Conservation (phyloP, 2,329 filamentous ascomycete genomes). For the Dryadomyces sulphureus region DNA sequence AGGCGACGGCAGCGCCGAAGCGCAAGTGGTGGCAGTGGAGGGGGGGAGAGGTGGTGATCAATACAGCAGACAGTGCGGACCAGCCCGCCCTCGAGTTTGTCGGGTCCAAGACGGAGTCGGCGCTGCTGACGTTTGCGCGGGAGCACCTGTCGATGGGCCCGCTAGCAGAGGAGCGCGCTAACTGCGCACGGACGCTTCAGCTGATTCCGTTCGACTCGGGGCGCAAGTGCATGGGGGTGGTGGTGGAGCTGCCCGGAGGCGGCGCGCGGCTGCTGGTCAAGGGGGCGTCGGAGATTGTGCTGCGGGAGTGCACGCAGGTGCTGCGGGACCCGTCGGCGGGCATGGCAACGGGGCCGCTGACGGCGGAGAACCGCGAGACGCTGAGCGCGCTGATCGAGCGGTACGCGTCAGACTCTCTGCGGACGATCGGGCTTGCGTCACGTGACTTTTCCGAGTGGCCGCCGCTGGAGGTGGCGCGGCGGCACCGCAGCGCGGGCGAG, state of each 20-base stretch:
- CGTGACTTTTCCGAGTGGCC: constrained; percentile 79
- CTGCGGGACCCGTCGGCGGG: constrained; percentile 33
- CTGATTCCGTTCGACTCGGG: constrained; percentile 63
- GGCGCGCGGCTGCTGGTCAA: constrained; percentile 43
- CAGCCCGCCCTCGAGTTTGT: constrained; percentile 41
- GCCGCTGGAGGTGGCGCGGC: constrained; percentile 42
- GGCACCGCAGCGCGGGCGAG: constrained; percentile 41
- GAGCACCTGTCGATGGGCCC: constrained; percentile 53
- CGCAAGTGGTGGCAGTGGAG: no score
- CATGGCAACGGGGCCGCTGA: constrained; percentile 27
- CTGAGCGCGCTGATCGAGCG: constrained; percentile 55
- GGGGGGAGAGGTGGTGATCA: neutral
- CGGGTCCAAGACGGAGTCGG: constrained; percentile 66
- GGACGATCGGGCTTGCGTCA: constrained; percentile 74
- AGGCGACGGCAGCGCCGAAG: neutral
- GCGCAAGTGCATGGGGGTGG: constrained; percentile 57
- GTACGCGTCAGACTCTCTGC: constrained; percentile 66
- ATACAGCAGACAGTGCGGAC: neutral
- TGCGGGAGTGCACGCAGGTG: constrained; percentile 38
- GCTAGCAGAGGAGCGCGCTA: constrained; percentile 44
- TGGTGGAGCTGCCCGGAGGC: constrained; percentile 33
- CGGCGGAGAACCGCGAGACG: constrained; percentile 35
- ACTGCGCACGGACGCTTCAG: constrained; percentile 38
- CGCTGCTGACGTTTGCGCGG: constrained; percentile 53
- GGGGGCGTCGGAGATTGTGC: constrained; percentile 50